A percentile compares a stretch with the other conserved stretches of the same genome.
Evolutionary conservation across 352 stramenopile genomes (phyloP).

Genomic region (Phytophthora palmivora): DNA sequence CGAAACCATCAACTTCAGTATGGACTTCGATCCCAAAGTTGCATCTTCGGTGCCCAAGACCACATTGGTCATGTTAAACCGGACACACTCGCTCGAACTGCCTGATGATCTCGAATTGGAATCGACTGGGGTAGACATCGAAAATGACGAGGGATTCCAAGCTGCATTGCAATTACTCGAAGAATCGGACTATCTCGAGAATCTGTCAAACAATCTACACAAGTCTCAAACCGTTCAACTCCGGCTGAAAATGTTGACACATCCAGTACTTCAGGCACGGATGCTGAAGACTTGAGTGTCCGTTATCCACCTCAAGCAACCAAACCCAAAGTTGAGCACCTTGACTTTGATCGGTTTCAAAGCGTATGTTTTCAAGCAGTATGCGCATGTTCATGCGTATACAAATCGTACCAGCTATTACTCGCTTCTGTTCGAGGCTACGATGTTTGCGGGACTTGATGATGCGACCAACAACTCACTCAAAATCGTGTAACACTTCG

Average conservation of each 20-base stretch:
- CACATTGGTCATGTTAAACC: neutral
- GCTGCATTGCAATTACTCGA: constrained; percentile 19
- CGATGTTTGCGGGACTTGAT: no score
- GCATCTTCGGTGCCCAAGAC: neutral
- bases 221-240: neutral
- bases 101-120: neutral
- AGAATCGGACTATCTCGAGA: neutral
- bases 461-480: no score
- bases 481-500: no score
- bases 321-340: neutral
- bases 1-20: neutral
- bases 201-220: neutral
- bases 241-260: neutral
- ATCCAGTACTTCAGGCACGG: constrained; percentile 11
- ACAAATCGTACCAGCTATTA: no score
- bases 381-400: no score
- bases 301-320: neutral
- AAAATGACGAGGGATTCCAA: constrained; percentile 8
- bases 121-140: neutral
- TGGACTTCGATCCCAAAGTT: no score
- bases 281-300: neutral
- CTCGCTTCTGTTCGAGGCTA: no score
- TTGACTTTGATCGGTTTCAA: no score
- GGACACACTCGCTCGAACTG: neutral
- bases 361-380: no score